phyloP scores from a whole-genome alignment of 78 protist genomes.

The Guillardia theta region DNA sequence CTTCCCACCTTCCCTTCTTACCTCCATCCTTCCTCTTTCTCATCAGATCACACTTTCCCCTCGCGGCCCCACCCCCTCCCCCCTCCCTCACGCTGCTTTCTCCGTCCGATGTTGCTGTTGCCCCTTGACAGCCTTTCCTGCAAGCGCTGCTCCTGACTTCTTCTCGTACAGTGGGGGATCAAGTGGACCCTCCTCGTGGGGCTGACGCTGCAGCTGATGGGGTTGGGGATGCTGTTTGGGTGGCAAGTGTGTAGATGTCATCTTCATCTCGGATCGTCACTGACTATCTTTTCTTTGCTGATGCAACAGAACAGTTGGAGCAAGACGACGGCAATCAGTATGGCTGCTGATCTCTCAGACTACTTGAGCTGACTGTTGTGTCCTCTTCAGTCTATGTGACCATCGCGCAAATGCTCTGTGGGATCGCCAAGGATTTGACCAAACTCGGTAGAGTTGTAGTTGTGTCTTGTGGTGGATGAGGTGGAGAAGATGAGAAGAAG shows the following conservation, averaged over 20 bases:
- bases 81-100: background rate
- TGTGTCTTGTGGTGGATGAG: no score
- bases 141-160: background rate
- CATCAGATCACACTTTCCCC: background rate
- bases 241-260: no score
- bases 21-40: background rate
- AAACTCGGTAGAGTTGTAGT: constrained; percentile 52
- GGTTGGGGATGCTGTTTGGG: constrained; percentile 23
- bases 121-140: background rate
- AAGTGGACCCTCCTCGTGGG: background rate
- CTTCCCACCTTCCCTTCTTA: background rate
- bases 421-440: constrained; percentile 59
- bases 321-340: no score
- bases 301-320: no score
- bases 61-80: background rate
- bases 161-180: constrained; percentile 30
- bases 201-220: background rate
- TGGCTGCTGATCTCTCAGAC: no score
- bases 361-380: no score
- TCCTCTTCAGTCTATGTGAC: constrained; percentile 24
- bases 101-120: background rate
- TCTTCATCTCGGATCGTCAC: background rate
- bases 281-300: background rate
- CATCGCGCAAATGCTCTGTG: constrained; percentile 37
- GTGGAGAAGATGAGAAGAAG: background rate